Conservation (phyloP, 1,139 yeast species). For the Pichia sp. region DNA sequence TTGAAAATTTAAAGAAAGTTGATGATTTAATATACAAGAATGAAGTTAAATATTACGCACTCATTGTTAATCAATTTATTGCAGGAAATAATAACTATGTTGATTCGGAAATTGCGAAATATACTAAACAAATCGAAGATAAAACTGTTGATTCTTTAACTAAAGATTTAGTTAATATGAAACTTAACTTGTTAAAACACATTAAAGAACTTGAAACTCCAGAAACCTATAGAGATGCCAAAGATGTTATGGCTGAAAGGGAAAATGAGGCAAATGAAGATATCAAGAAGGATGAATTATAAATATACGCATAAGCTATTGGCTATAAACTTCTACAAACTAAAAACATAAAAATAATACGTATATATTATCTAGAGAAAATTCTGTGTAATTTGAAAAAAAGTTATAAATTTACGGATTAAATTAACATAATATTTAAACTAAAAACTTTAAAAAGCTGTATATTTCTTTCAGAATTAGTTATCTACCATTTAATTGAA, state of each 20-base stretch:
- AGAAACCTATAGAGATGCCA: conserved; percentile 17
- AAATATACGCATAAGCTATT: too few relatives aligned
- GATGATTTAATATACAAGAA: conserved; percentile 20
- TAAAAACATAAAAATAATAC: too few relatives aligned
- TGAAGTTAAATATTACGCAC: conserved; percentile 41
- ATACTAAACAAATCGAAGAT: conserved; percentile 38
- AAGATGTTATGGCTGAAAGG: conserved; percentile 13
- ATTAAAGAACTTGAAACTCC: conserved; percentile 25
- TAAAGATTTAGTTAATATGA: conserved; percentile 42
- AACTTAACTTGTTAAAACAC: conserved; percentile 42
- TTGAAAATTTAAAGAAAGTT: conserved; percentile 26
- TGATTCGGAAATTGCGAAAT: conserved; percentile 45
- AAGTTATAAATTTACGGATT: too few relatives aligned
- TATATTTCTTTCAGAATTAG: too few relatives aligned
- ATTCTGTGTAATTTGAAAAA: too few relatives aligned
- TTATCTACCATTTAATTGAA: conserved; percentile 56
- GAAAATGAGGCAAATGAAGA: conserved; percentile 1
- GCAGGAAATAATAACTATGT: conserved; percentile 45
- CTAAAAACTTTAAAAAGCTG: too few relatives aligned
- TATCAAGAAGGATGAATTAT: conserved; percentile 20
- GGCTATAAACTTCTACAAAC: too few relatives aligned
- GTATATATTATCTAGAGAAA: too few relatives aligned
- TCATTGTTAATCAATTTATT: conserved; percentile 43
- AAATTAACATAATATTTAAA: too few relatives aligned
- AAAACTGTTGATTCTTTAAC: conserved; percentile 18